phyloP scores from a whole-genome alignment of 257 asterid genomes.

The Avicennia marina region DNA sequence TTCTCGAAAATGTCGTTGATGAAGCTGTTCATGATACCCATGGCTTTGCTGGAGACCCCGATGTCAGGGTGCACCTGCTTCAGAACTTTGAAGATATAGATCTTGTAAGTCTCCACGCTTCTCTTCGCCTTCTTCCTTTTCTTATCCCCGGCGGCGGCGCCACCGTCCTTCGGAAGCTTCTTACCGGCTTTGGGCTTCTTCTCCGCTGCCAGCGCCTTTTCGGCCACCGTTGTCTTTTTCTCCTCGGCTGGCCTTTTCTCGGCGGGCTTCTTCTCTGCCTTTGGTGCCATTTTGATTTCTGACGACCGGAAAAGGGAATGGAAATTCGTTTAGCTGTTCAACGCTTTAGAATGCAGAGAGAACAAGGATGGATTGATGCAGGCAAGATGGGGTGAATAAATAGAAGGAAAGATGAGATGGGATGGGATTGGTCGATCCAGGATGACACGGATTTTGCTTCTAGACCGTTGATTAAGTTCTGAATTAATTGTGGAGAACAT shows the following conservation, averaged over 20 bases:
- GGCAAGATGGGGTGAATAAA: background rate
- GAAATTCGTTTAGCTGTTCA: background rate
- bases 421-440: slow-evolving; percentile 10
- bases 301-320: no score
- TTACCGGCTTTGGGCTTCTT: slow-evolving; percentile 71
- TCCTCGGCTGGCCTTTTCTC: slow-evolving; percentile 61
- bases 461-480: slow-evolving; percentile 15
- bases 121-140: slow-evolving; percentile 58
- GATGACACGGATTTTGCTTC: slow-evolving; percentile 14
- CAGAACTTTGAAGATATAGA: slow-evolving; percentile 66
- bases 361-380: background rate
- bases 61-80: slow-evolving; percentile 73
- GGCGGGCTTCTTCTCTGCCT: slow-evolving; percentile 52
- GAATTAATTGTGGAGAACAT: background rate
- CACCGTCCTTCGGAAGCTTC: slow-evolving; percentile 61
- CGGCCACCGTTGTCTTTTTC: slow-evolving; percentile 68
- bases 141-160: slow-evolving; percentile 48
- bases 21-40: slow-evolving; percentile 78
- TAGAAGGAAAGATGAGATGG: background rate
- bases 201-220: slow-evolving; percentile 58
- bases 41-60: slow-evolving; percentile 72
- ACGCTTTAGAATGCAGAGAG: background rate
- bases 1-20: slow-evolving; percentile 67
- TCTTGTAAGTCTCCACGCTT: slow-evolving; percentile 60
- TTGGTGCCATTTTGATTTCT: slow-evolving; percentile 57